Evolutionary conservation across 192 early-diverging fungal species (phyloP), one percentile per base, ranked within the genome.

Genomic region (Coemansia sp.): DNA sequence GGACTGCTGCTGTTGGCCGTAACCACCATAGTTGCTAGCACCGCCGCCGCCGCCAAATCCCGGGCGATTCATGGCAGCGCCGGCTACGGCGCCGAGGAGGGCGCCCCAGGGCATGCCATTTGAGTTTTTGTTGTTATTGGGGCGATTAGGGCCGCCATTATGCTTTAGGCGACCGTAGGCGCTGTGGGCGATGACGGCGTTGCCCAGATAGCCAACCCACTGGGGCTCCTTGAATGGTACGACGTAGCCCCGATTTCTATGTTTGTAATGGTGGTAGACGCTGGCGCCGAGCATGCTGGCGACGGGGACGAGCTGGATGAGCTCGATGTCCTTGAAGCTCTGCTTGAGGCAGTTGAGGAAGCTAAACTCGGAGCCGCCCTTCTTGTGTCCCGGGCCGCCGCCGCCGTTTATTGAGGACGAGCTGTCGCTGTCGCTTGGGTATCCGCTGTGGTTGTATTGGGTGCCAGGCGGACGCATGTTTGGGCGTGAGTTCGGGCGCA

Each of bases 291-390:
- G 33, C 6, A 75, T 46, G 4, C 70, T 65, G 3, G 69, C 74
- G 40, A 81, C 62, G 5, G 79, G 79, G 29, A 81, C 6, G 0
- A 76, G 35, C 33, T 76, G 70, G 34, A 59, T 39, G 7, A 72
- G 24, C 39, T 64, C 68, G 17, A 75, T 59, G 33, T 72, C 39
- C 53, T 68, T 69, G 54, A 81, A 45, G 1, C 78, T 74, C 8
- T 70, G 67, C 40, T 75, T 81, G 36, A 81, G 78, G 24, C 73
- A 62, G 27, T 39, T 59, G 5, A 81, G 67, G 21, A 81, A 75
- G 0, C 64, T 59, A 48, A 57, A 61, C 42, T 74, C 64, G 2
- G 34, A 40, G 21, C 35, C 27, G 27, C 29, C 50, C 9, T 51
- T 44, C 37, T 36, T 44, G 11, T 39, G 35, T 14, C 11, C 24